Percentiles rank a stretch among this genome's conserved stretches.
phyloP scores from a whole-genome alignment of 1,284 basidiomycete species.

The Retiboletus flavoniger region DNA sequence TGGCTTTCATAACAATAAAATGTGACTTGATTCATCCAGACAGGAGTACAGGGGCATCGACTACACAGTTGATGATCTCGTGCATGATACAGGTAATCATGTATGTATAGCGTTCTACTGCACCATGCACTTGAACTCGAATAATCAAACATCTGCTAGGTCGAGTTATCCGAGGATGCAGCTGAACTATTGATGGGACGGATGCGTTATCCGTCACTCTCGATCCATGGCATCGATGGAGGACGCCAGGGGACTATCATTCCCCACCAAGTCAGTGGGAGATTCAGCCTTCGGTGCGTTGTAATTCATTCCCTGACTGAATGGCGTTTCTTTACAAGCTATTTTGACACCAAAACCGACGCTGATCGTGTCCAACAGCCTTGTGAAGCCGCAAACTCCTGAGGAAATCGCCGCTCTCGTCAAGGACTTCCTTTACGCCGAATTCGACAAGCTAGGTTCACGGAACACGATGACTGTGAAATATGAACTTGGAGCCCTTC shows the following conservation, averaged over 20 bases:
- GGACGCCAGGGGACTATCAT: constrained; percentile 4
- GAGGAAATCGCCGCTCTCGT: constrained; percentile 70
- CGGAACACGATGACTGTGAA: constrained; percentile 74
- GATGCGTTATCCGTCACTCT: constrained; percentile 2
- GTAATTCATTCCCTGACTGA: not conserved
- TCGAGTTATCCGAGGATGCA: not conserved
- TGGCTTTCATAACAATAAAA: not conserved
- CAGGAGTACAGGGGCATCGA: not conserved
- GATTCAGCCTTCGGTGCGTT: constrained; percentile 3
- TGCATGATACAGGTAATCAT: not conserved
- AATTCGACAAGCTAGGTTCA: constrained; percentile 78
- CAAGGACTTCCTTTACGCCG: constrained; percentile 62
- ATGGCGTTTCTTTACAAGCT: not conserved
- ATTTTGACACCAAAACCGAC: not conserved
- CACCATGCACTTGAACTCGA: not conserved
- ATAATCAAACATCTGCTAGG: not conserved
- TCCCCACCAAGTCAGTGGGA: not conserved
- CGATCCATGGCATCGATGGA: constrained; percentile 2
- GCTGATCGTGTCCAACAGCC: constrained; percentile 15
- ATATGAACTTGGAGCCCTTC: constrained; percentile 73
- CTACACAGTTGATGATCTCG: not conserved
- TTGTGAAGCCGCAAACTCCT: constrained; percentile 84
- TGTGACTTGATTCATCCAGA: not conserved
- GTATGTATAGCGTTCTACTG: not conserved
- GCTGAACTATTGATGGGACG: constrained; percentile 1